Base-by-base conservation (phyloP, 2,329 filamentous ascomycete genomes). In the Alternaria consortialis region DNA sequence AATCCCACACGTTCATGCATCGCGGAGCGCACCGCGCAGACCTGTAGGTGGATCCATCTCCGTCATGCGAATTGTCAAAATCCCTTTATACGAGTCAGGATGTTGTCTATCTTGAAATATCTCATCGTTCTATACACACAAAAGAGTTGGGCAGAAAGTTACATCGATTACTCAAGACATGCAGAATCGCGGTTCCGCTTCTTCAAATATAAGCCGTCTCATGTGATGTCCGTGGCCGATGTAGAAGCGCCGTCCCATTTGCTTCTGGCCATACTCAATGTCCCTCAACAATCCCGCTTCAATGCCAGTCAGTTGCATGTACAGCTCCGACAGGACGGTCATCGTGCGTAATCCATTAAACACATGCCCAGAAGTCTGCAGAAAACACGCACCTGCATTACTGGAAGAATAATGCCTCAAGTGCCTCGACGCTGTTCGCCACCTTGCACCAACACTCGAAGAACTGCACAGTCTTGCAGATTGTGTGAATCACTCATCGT, bases 1-100 rank as follows among this genome's bases (percentile, higher is more conserved):
- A 32, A 53, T 53, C 54, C 58, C 57, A 58, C 56, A 54, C 53
- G 56, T 56, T 58, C 50, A 61, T 56, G 60, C 56, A 53, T 53
- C 42, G 37, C 57, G 53, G 58, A 60, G 58, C 53, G 53, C 27
- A 43, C 58, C 58, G 58, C 47, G 34, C 32, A 39, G 39, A 57
- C 4, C 29, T 47, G 40, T 20, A 36, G 34, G 43, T 47, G 47
- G 46, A 40, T 53, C 53, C 58, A 47, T 40, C 32, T 60, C 25
- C 46, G 12, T 39, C 51, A 48, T 40, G 25, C 31, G 23, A 12
- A 36, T 36, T 31, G 20, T 20, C 25, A 36, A 47, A 25, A 31
- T 37, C 43, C 51, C 7, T 43, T 12, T 23, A 23, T 13, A 15
- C 42, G 36, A 37, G 50, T 40, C n/a, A 36, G 43, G 13, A 36